A percentile compares a stretch with the other conserved stretches of the same genome.
phyloP scores from a whole-genome alignment of 371 early-diverging fungal species.

The Rhizopus delemar region DNA sequence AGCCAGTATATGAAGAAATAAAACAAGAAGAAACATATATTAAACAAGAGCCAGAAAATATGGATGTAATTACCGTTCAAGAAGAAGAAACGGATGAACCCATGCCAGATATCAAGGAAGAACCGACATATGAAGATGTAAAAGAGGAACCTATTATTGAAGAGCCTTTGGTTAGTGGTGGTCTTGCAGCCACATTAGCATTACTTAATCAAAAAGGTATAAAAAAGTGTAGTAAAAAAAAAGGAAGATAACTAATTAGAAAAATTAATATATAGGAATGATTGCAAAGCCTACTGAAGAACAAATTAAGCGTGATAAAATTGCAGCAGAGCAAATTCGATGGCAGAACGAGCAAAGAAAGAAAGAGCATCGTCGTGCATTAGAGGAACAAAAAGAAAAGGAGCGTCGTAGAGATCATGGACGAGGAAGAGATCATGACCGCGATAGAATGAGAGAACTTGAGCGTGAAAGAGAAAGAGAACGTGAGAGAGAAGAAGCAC shows the following conservation, averaged over 20 bases:
- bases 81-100: constrained; percentile 7
- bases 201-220: constrained; percentile 76
- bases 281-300: constrained; percentile 66
- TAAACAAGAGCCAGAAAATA: constrained; percentile 15
- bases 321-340: constrained; percentile 63
- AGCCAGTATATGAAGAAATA: constrained; percentile 9
- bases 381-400: constrained; percentile 35
- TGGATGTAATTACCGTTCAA: constrained; percentile 6
- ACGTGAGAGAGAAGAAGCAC: constrained; percentile 64
- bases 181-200: constrained; percentile 84
- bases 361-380: constrained; percentile 54
- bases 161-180: constrained; percentile 79
- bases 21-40: constrained; percentile 6
- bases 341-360: constrained; percentile 73
- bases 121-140: constrained; percentile 2
- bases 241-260: neutral
- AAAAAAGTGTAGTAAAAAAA: neutral
- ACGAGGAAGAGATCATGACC: constrained; percentile 29
- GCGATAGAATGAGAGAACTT: constrained; percentile 39
- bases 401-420: constrained; percentile 34
- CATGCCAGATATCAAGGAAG: constrained; percentile 10
- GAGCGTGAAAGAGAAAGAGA: constrained; percentile 54
- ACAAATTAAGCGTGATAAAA: constrained; percentile 61
- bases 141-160: constrained; percentile 56
- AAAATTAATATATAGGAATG: constrained; percentile 33